Evolutionary conservation across 176 grass and related monocot species (phyloP), one percentile per base, ranked within the genome.

Genomic region (Oryza nivara): DNA sequence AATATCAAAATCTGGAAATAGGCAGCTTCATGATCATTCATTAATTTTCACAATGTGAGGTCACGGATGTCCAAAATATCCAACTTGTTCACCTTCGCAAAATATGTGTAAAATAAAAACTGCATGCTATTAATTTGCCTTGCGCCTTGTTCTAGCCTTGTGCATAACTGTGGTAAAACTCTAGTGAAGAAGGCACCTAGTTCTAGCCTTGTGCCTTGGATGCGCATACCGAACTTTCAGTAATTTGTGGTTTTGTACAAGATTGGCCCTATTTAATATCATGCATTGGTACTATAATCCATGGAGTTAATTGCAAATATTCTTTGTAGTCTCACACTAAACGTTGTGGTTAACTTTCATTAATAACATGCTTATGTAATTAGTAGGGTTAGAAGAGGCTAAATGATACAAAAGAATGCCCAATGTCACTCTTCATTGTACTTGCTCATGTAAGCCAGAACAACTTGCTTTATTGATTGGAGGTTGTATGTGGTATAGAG

Each of bases 1-100:
- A 71, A 25, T 7, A 85, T 77, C 28, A 45, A 77, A 72, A 13
- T 82, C 23, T 51, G 10, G 9, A 67, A 58, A 84, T 45, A 54
- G 11, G 63, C 3, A 32, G 44, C 5, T 67, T 9, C 5, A 7
- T 80, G 46, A n/a, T 41, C 65, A 54, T 77, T 72, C 9, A 72
- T 40, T 75, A 11, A 11, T 58, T 76, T 70, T 75, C 35, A 28
- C 5, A 76, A 35, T 7, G 35, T 61, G 64, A 70, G 11, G 23
- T 61, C 28, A 73, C 51, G 3, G 30, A 82, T 30, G 34, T 43
- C 56, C 28, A 73, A 10, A 73, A 12, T 16, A 78, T 11, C 15
- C 65, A 34, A 78, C 14, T 23, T 22, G 11, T 77, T 72, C 25
- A 23, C 34, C 22, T 67, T 73, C 6, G 44, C 43, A 78, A 66